Evolutionary conservation across 495 filamentous ascomycete species (phyloP), one percentile per base, ranked within the genome.

Genomic region (Penicillium herquei): DNA sequence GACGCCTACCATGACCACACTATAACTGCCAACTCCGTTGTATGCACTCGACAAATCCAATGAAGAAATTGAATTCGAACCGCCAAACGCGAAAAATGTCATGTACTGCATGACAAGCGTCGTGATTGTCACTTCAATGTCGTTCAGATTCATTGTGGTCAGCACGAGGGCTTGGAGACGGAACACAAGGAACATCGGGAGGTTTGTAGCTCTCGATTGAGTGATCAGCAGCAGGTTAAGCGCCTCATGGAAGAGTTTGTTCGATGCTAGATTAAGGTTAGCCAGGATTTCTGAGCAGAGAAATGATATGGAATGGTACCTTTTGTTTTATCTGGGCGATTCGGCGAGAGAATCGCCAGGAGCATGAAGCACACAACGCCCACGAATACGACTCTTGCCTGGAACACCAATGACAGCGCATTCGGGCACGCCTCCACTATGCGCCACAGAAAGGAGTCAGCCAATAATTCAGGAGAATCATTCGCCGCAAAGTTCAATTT

Each of bases 21-120:
- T 86, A 67, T 89, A 96, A 31, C 78, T 81, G 49, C 74, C 78
- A 16, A 96, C 75, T 21, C 91, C 91, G 60, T 96, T 96, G 63
- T 95, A 95, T 12, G 87, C 90, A 63, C 81, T 90, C 0, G 87
- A 89, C 10, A 96, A 76, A 58, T 95, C 90, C 48, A 96, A 84
- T 12, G 87, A 91, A 17, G 91, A 94, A 47, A 99, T 93, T 17
- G 92, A 87, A 65, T 99, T 99, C 18, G 89, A 87, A 55, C 90
- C 90, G 30, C 92, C 95, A 61, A 88, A 82, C n/a, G 89, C 87
- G 64, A 98, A 99, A 77, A 96, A 98, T 41, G 87, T 82, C 49
- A 82, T 71, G 71, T 86, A 86, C 62, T 91, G 89, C 56, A 87
- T 76, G 13, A 92, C 78, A 6, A 91, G 64, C 10, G 78, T 83